These are phyloP conservation scores for Moricandia arvensis DNA, from an alignment of 345 rosid species.

Conservation along the genomic window DNA sequence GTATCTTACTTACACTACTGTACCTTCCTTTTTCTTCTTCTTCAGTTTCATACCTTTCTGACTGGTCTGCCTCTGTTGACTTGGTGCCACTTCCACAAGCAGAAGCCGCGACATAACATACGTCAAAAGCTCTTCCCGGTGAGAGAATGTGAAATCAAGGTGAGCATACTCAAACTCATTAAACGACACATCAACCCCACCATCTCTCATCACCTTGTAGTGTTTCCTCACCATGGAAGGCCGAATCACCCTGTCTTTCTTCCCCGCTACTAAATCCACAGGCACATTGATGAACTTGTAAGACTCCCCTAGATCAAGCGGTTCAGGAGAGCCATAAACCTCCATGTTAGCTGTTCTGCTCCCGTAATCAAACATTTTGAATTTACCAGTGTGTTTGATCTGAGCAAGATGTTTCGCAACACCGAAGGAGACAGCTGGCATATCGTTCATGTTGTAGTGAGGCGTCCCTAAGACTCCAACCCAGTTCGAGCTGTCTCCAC, in stretches of 20 bases:
- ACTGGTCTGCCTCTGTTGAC: constrained; percentile 34
- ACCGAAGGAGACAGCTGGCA: constrained; percentile 86
- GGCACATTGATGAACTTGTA: constrained; percentile 68
- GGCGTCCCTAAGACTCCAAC: constrained; percentile 89
- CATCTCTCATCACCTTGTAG: constrained; percentile 72
- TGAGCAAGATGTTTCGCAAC: constrained; percentile 90
- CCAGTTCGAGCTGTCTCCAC: constrained; percentile 99
- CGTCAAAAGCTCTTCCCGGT: constrained; percentile 77
- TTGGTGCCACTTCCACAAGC: constrained; percentile 46
- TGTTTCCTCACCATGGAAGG: constrained; percentile 84
- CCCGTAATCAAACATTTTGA: constrained; percentile 86
- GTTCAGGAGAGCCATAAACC: constrained; percentile 73
- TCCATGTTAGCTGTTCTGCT: constrained; percentile 61
- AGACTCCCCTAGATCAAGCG: constrained; percentile 77
- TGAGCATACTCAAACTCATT: constrained; percentile 85
- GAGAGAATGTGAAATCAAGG: constrained; percentile 92
- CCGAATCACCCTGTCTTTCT: constrained; percentile 76
- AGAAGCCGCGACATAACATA: constrained; percentile 80
- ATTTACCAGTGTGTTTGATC: constrained; percentile 64
- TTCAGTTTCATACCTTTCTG: constrained; percentile 45
- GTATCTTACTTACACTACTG: constrained; percentile 13
- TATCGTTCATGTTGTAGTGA: constrained; percentile 96
- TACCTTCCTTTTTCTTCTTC: constrained; percentile 39
- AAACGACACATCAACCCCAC: constrained; percentile 66
- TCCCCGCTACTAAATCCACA: constrained; percentile 83